These are phyloP conservation scores for Scedosporium apiospermum DNA, from an alignment of 2,329 filamentous ascomycete genomes.

Conservation along the genomic window DNA sequence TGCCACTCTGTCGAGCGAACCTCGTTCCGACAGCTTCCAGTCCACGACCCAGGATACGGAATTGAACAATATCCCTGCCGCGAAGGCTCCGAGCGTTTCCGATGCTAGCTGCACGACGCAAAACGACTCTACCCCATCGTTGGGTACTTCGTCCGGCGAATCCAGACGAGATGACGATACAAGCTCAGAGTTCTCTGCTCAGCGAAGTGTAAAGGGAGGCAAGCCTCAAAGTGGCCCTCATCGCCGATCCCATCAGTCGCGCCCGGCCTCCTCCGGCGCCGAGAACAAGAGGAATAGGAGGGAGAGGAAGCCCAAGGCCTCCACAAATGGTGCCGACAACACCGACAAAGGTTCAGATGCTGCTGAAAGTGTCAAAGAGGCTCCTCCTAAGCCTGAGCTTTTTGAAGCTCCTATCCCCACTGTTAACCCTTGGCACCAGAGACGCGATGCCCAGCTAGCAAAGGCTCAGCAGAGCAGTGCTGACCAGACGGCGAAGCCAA, in stretches of 20 bases:
- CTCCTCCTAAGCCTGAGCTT: conserved; percentile 50
- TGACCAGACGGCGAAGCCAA: background rate
- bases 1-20: background rate
- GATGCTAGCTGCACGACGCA: conserved; percentile 7
- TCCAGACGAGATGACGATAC: conserved; percentile 6
- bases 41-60: background rate
- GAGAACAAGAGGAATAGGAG: conserved; percentile 38
- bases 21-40: conserved; percentile 1
- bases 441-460: conserved; percentile 55
- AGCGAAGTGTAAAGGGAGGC: conserved; percentile 5
- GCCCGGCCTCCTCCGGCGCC: conserved; percentile 8
- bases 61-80: background rate
- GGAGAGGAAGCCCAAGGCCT: conserved; percentile 49
- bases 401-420: conserved; percentile 73
- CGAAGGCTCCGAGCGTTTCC: conserved; percentile 4
- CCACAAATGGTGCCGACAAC: conserved; percentile 19
- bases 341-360: conserved; percentile 41
- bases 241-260: conserved; percentile 5
- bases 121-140: conserved; percentile 4
- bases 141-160: conserved; percentile 1
- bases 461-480: conserved; percentile 30
- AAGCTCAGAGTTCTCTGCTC: background rate
- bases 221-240: background rate
- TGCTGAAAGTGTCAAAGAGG: conserved; percentile 50
- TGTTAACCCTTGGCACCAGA: conserved; percentile 82